Evolutionary conservation across 1,139 yeast species (phyloP), one percentile per base, ranked within the genome.

Genomic region (Candida glucosophila): DNA sequence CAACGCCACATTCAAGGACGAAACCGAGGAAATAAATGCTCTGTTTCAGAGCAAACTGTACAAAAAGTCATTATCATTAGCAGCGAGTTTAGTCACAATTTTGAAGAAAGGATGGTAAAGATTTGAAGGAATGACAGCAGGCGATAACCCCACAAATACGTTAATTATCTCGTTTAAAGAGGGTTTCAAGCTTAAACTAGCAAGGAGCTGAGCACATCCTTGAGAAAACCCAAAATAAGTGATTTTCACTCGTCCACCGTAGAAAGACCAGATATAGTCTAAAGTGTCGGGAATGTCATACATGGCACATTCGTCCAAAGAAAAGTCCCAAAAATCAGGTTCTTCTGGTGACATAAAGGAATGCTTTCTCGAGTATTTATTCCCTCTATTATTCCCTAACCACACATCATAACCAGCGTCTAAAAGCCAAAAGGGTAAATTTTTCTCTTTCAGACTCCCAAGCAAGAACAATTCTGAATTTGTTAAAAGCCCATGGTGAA

Each of bases 281-380:
- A 85, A 65, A 5, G 79, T 64, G 37, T 77, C 73, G 2, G 95
- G 95, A 22, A 85, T 81, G 46, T 85, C 95, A 43, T 68, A 79
- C 34, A 78, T 52, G 3, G 94, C 92, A 52, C 79, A 81, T 46
- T 85, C 93, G 51, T 85, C 95, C 26, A 85, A 64, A 14, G 88
- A 76, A 41, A 80, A 85, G 50, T 83, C 73, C 95, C 95, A 85
- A 50, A 80, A 85, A 29, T 61, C 58, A 2, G 49, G 37, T 10
- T 68, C 67, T 9, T 55, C 49, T 1, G 77, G 68, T 6, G 56
- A 43, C 19, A 46, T 28, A 29, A 46, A 49, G 26, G 53, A 34
- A 34, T 55, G 62, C 24, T 55, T 55, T 19, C 75, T 63, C 4
- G 58, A 52, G 33, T 55, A 55, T 33, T 54, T 55, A 31, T 55